Evolutionary conservation across 352 stramenopile species (phyloP), one percentile per base, ranked within the genome.

Genomic region (Phytopythium montanum): DNA sequence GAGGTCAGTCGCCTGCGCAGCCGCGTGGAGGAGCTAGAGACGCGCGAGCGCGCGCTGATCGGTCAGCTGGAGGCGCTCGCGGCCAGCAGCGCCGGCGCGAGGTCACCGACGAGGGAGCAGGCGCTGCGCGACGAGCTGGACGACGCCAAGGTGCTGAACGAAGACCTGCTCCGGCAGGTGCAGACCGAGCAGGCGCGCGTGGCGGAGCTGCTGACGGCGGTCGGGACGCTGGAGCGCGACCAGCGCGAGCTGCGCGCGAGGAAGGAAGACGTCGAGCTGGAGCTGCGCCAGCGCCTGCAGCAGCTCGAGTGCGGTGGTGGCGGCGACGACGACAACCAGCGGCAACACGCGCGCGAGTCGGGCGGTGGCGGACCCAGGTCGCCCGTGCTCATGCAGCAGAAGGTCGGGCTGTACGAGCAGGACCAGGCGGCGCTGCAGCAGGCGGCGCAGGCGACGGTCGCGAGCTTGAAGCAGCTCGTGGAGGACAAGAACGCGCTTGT

Each of bases 401-500:
- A 88, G 49, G 73, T 89, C 0, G 80, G 82, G 16, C 48, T 90
- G 34, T 94, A 92, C 56, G 82, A 92, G 61, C 78, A 89, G 53
- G 85, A 92, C 55, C 85, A 94, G 41, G 60, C 74, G 1, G 66
- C 85, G 23, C 54, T 92, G 21, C 85, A 94, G 54, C 76, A 88
- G 62, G 83, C 85, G 16, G 85, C 81, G 10, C 81, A 93, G 54
- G 82, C 69, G 45, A 91, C 83, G 28, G 88, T 95, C 29, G 78
- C 85, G 6, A 93, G 81, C 61, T 64, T 95, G n/a, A 95, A 92
- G 60, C 73, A 79, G 31, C 72, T 93, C 25, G 70, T 93, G 29
- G 68, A 79, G 25, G 85, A 92, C 56, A 95, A 95, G 56, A 95
- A 93, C 54, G 58, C 45, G 14, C 52, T 85, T 29, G 75, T 93